Evolutionary conservation across 345 rosid species (phyloP).

Genomic region (Eucalyptus polyanthemos): DNA sequence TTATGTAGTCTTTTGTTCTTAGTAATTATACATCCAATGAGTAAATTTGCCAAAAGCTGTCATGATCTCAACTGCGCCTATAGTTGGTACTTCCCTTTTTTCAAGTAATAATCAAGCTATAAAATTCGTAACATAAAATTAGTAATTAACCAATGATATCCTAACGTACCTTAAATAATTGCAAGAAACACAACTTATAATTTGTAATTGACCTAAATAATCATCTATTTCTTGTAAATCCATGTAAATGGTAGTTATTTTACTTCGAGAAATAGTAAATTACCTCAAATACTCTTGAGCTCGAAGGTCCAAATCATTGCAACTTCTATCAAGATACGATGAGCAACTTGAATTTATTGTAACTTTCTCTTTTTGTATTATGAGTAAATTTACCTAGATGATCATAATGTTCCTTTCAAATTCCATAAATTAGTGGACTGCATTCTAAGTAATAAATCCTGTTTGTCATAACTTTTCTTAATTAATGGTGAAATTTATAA

Average conservation of each 20-base stretch:
- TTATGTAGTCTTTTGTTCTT: background rate
- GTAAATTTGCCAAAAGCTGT: background rate
- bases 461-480: background rate
- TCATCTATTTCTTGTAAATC: background rate
- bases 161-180: background rate
- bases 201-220: background rate
- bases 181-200: background rate
- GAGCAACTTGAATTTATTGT: background rate
- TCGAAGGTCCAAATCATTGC: background rate
- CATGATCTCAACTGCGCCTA: accelerated
- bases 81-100: background rate
- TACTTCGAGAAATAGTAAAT: background rate
- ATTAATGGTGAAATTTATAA: background rate
- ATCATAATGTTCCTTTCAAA: background rate
- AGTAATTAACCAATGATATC: background rate
- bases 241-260: background rate
- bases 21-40: background rate
- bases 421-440: background rate
- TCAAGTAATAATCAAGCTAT: background rate
- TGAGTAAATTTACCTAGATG: background rate
- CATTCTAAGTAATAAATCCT: background rate
- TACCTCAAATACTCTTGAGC: background rate
- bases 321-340: background rate
- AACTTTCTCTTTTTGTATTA: background rate
- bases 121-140: background rate